Percentiles rank a stretch among this genome's conserved stretches.
phyloP scores from a whole-genome alignment of 331 rosid species.

The Quercus lobata region DNA sequence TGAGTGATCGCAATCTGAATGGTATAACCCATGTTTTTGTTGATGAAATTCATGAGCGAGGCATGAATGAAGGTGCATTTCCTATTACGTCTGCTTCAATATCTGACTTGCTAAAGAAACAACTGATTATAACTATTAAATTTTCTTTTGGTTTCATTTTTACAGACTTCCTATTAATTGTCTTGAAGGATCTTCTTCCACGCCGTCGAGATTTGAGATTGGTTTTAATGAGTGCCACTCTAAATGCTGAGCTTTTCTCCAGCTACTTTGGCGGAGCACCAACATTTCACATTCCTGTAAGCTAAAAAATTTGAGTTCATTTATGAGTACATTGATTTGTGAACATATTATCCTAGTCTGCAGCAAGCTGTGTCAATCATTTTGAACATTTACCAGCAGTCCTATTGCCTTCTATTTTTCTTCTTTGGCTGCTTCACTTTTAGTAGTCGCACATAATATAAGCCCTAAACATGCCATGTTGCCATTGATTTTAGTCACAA shows the following conservation, averaged over 20 bases:
- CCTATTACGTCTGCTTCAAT: background rate
- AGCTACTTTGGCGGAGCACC: slow-evolving; percentile 56
- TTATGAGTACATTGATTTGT: slow-evolving; percentile 3
- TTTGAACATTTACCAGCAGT: background rate
- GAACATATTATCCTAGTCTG: background rate
- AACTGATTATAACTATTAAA: background rate
- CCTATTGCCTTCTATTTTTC: background rate
- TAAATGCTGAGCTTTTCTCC: slow-evolving; percentile 59
- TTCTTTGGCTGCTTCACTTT: background rate
- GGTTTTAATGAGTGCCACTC: slow-evolving; percentile 58
- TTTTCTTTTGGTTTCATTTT: background rate
- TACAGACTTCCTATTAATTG: slow-evolving; percentile 52
- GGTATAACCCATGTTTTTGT: slow-evolving; percentile 63
- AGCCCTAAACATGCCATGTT: background rate
- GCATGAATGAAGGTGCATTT: slow-evolving; percentile 61
- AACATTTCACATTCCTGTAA: slow-evolving; percentile 53
- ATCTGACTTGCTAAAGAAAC: slow-evolving; percentile 21
- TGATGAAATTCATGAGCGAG: slow-evolving; percentile 66
- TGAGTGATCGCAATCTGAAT: slow-evolving; percentile 52
- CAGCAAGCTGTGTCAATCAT: background rate
- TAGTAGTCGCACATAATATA: background rate
- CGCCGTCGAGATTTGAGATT: slow-evolving; percentile 51
- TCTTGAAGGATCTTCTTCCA: slow-evolving; percentile 54
- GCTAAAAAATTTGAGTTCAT: slow-evolving; percentile 9
- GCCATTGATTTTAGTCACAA: background rate